Conservation (phyloP, 768 basidiomycete genomes). For the Russula ochroleuca region DNA sequence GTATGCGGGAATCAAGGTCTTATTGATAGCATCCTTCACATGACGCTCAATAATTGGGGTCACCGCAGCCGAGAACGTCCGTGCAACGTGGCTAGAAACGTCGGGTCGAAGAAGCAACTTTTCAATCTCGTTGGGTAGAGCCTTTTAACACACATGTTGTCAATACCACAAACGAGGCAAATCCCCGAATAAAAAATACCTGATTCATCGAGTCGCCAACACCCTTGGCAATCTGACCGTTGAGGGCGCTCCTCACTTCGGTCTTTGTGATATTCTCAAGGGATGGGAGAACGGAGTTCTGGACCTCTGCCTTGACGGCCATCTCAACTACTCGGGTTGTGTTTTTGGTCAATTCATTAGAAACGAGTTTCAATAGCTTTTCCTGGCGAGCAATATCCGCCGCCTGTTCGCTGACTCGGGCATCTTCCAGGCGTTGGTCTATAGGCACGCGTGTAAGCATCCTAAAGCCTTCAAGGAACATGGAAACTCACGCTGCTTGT, state of each 20-base stretch:
- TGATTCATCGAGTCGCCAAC: slow-evolving; percentile 68
- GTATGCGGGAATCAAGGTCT: slow-evolving; percentile 71
- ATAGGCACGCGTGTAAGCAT: slow-evolving; percentile 17
- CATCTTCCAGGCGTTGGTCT: slow-evolving; percentile 85
- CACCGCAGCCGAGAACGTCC: slow-evolving; percentile 63
- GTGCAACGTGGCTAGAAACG: slow-evolving; percentile 71
- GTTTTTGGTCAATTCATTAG: slow-evolving; percentile 79
- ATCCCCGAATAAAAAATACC: slow-evolving; percentile 37
- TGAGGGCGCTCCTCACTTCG: slow-evolving; percentile 74
- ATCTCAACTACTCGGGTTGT: slow-evolving; percentile 86
- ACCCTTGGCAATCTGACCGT: slow-evolving; percentile 71
- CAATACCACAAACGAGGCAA: slow-evolving; percentile 1
- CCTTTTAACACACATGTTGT: slow-evolving; percentile 40
- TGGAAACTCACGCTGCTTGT: slow-evolving; percentile 71
- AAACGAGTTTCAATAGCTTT: slow-evolving; percentile 84
- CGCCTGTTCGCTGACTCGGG: slow-evolving; percentile 68
- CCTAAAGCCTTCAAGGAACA: slow-evolving; percentile 11
- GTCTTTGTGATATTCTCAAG: slow-evolving; percentile 77
- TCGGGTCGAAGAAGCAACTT: slow-evolving; percentile 72
- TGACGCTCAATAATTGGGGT: slow-evolving; percentile 76
- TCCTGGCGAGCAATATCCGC: slow-evolving; percentile 84
- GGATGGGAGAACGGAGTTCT: slow-evolving; percentile 76
- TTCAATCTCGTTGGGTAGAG: slow-evolving; percentile 74
- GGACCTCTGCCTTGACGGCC: slow-evolving; percentile 82
- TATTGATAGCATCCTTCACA: slow-evolving; percentile 72